Percentiles rank a stretch among this genome's conserved stretches.
Conservation (phyloP, 139 green algal genomes). For the Spirogloea muscicola region DNA sequence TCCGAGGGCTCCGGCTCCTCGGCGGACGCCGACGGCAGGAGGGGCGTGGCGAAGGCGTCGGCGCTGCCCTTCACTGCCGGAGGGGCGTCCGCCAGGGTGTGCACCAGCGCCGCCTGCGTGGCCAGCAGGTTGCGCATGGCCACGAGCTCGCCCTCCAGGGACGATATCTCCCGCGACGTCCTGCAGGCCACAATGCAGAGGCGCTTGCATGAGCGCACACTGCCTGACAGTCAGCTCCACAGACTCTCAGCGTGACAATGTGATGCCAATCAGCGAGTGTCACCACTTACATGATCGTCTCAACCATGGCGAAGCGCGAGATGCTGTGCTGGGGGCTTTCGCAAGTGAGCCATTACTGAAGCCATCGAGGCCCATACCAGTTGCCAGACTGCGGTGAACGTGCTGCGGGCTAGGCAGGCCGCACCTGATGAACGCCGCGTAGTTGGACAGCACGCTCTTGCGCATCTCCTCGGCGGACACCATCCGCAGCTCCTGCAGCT, state of each 20-base stretch:
- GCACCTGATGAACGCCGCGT: slow-evolving; percentile 13
- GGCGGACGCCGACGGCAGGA: background rate
- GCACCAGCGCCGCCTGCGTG: slow-evolving; percentile 5
- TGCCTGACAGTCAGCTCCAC: no score
- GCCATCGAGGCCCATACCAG: no score
- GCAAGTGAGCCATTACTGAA: no score
- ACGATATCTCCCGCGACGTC: slow-evolving; percentile 38
- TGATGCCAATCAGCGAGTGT: no score
- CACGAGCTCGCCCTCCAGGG: slow-evolving; percentile 30
- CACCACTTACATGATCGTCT: no score
- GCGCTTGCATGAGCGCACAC: no score
- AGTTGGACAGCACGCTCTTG: slow-evolving; percentile 14
- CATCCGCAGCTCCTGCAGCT: slow-evolving; percentile 1
- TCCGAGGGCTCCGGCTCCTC: slow-evolving; percentile 1
- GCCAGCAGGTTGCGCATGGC: slow-evolving; percentile 30
- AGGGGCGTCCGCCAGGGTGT: slow-evolving; percentile 10
- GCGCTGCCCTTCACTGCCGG: background rate
- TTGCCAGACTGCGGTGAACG: no score
- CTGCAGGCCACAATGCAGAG: background rate
- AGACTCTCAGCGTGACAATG: no score
- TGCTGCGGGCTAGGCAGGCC: no score
- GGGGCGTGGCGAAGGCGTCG: background rate
- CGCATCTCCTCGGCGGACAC: slow-evolving; percentile 7
- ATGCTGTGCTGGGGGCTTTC: no score
- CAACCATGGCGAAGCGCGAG: no score